Conservation (phyloP, 2,329 filamentous ascomycete species). For the Fusarium citri region DNA sequence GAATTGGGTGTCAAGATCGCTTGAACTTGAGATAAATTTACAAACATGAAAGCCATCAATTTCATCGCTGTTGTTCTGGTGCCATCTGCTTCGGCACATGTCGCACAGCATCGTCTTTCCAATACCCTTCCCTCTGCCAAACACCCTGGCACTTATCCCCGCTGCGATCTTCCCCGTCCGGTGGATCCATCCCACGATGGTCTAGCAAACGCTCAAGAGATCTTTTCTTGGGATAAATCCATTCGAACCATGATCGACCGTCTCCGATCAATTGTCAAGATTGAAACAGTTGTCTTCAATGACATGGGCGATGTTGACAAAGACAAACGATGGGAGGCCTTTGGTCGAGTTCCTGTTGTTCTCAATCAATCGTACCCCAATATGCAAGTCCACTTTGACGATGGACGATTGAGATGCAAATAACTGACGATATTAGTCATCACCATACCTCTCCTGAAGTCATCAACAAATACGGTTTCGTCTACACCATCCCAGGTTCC, state of each 20-base stretch:
- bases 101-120: not conserved
- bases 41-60: too few relatives aligned
- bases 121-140: not conserved
- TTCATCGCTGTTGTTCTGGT: too few relatives aligned
- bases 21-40: too few relatives aligned
- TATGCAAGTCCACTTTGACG: constrained; percentile 51
- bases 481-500: constrained; percentile 68
- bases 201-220: constrained; percentile 40
- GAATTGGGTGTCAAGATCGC: too few relatives aligned
- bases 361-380: constrained; percentile 61
- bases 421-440: constrained; percentile 46
- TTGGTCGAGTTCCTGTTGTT: constrained; percentile 53
- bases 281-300: constrained; percentile 65
- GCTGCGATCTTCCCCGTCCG: constrained; percentile 47
- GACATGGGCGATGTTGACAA: constrained; percentile 63
- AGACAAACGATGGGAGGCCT: constrained; percentile 64
- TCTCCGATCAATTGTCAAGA: constrained; percentile 63
- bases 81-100: not conserved
- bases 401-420: fast-evolving
- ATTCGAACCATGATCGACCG: constrained; percentile 54
- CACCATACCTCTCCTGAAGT: constrained; percentile 58
- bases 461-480: constrained; percentile 69
- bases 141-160: fast-evolving
- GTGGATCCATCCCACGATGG: constrained; percentile 47
- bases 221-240: constrained; percentile 46